A percentile compares a stretch with the other conserved stretches of the same genome.
phyloP scores from a whole-genome alignment of 2,329 filamentous ascomycete genomes.

The Macroventuria anomochaeta region DNA sequence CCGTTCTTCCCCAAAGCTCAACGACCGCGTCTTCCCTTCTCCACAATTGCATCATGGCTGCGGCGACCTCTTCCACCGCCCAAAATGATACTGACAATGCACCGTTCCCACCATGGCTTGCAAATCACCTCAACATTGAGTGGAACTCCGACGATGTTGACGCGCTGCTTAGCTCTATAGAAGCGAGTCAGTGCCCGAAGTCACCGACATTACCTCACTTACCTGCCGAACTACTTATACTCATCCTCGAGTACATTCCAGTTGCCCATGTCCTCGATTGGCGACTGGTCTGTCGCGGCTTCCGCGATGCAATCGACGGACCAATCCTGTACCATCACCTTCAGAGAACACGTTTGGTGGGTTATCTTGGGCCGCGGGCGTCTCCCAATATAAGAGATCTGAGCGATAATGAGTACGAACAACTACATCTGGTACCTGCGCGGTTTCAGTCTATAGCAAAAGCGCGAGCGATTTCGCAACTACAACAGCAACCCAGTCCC shows the following conservation, averaged over 20 bases:
- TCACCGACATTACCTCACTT: constrained; percentile 24
- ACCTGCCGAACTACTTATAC: constrained; percentile 40
- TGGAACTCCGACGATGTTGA: constrained; percentile 37
- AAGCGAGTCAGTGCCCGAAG: constrained; percentile 32
- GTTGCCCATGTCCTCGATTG: constrained; percentile 36
- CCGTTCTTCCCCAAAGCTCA: too few species aligned
- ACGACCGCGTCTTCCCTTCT: background rate
- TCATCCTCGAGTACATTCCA: constrained; percentile 37
- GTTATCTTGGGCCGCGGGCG: constrained; percentile 24
- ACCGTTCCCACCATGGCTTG: constrained; percentile 31
- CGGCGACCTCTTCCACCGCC: background rate
- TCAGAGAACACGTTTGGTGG: constrained; percentile 30
- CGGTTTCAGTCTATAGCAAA: constrained; percentile 1
- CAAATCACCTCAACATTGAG: constrained; percentile 31
- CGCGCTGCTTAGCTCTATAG: constrained; percentile 37
- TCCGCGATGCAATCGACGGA: constrained; percentile 43
- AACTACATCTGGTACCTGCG: constrained; percentile 25
- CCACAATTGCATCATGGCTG: constrained; percentile 4
- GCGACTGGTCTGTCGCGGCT: constrained; percentile 39
- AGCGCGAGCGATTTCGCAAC: background rate
- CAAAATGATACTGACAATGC: background rate
- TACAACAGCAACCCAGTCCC: background rate
- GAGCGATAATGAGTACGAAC: constrained; percentile 24
- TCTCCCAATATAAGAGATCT: constrained; percentile 7
- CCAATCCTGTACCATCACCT: constrained; percentile 34